phyloP scores from a whole-genome alignment of 176 grass and related monocot species.

The Stipa capillata region DNA sequence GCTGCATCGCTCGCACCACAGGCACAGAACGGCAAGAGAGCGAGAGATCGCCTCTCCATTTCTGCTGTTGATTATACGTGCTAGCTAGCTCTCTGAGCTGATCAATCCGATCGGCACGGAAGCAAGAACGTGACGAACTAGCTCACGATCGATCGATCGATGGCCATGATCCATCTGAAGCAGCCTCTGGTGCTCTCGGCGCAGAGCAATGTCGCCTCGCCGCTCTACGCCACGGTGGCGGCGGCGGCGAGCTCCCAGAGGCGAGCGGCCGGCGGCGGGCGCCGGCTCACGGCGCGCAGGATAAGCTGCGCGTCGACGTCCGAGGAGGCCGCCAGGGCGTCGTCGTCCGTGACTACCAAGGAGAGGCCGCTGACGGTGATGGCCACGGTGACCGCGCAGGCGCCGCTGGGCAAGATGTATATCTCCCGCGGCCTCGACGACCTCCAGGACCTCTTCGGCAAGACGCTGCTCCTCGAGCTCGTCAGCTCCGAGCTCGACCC shows the following conservation, averaged over 20 bases:
- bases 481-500: constrained; percentile 63
- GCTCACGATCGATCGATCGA: too few relatives aligned
- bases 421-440: constrained; percentile 51
- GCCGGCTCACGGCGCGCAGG: neutral
- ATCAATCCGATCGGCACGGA: neutral
- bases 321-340: constrained; percentile 8
- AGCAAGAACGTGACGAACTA: too few relatives aligned
- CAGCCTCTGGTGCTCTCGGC: constrained; percentile 29
- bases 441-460: constrained; percentile 57
- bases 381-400: constrained; percentile 41
- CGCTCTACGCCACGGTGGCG: neutral
- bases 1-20: too few relatives aligned
- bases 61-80: too few relatives aligned
- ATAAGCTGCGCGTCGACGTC: constrained; percentile 16
- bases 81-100: neutral
- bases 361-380: constrained; percentile 29
- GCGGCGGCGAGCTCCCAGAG: neutral
- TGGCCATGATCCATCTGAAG: constrained; percentile 42
- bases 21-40: too few relatives aligned
- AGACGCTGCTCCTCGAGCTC: constrained; percentile 52
- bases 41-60: neutral
- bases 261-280: neutral
- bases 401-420: constrained; percentile 32
- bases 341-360: neutral
- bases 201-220: constrained; percentile 9